Base-by-base conservation (phyloP, 495 filamentous ascomycete species). In the Delitschia confertaspora region DNA sequence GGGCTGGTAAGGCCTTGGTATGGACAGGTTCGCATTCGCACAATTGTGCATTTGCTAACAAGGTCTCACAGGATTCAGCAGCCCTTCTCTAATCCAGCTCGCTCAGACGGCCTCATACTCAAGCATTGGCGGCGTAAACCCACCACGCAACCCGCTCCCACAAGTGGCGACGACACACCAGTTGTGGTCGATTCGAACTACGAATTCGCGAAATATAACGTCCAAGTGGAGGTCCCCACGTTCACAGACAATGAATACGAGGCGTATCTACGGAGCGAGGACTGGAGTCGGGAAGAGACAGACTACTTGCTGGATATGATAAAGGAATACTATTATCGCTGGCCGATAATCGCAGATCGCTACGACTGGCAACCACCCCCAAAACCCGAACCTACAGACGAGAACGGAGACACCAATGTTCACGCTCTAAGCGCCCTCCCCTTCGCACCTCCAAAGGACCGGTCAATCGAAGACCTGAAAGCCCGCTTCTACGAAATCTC, bases 281-380 rank as follows among this genome's bases (percentile, higher is more conserved):
- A 88, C 42, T 98, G 91, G 91, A 77, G 83, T 14, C 83, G 81
- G 47, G 82, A 88, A 38, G 91, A 98, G 62, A 96, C 91, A 4
- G 87, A 95, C 56, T 94, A 94, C 56, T 65, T 98, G 45, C 68
- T 95, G 58, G 65, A 76, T 19, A 55, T 89, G 19, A 82, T 71
- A 8, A 68, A 71, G 33, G 79, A 89, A 9, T 93, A 77, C 54
- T 85, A 91, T 51, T 67, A 93, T 32, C 78, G 88, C 42, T 98
- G 91, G 82, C 67, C 88, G 11, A 64, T 98, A n/a, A 86, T 98
- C 33, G 83, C 77, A 62, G 91, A 98, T 58, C 83, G 88, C 9
- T 98, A 95, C 62, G 85, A 93, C 17, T 94, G 78, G 55, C 63
- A 69, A 36, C 74, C 82, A 1, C 60, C 57, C 22, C 38, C 54